Evolutionary conservation across 768 basidiomycete genomes (phyloP).

Genomic region (Rhodotorula toruloides): DNA sequence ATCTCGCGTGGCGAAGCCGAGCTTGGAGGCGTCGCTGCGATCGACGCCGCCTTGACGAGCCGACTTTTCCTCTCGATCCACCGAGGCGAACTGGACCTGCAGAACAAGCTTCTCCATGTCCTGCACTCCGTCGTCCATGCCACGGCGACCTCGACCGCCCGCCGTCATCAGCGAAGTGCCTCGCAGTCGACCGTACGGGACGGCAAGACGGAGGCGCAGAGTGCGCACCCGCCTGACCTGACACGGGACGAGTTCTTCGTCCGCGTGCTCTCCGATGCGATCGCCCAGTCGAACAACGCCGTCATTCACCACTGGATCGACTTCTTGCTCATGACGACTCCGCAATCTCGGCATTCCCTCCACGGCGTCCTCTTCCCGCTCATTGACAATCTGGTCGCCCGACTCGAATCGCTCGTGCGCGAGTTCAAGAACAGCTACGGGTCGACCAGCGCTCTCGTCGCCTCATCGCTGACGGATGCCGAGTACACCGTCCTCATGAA

Average conservation of each 20-base stretch:
- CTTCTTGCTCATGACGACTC: conserved; percentile 83
- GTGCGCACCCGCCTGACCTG: conserved; percentile 29
- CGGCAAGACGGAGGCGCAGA: not conserved
- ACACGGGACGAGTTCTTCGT: conserved; percentile 62
- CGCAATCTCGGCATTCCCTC: conserved; percentile 71
- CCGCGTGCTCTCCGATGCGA: conserved; percentile 74
- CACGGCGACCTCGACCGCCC: not conserved
- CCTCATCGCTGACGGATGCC: conserved; percentile 62
- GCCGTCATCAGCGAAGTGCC: not conserved
- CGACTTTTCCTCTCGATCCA: conserved; percentile 74
- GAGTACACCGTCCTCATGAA: conserved; percentile 80
- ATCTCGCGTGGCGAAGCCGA: conserved; percentile 77
- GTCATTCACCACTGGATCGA: conserved; percentile 94
- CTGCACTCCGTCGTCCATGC: conserved; percentile 68
- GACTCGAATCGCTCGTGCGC: conserved; percentile 56
- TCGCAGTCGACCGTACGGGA: not conserved
- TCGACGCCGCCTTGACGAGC: conserved; percentile 66
- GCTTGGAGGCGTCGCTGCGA: conserved; percentile 54
- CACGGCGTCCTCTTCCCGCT: conserved; percentile 66
- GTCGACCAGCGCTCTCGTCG: conserved; percentile 4
- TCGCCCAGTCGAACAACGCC: conserved; percentile 66
- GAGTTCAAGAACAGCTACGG: conserved; percentile 34
- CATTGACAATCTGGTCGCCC: conserved; percentile 70
- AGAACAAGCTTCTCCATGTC: conserved; percentile 87
- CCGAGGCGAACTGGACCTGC: conserved; percentile 65